Evolutionary conservation across 2,329 filamentous ascomycete genomes (phyloP).

Genomic region (Fusarium incarnatum): DNA sequence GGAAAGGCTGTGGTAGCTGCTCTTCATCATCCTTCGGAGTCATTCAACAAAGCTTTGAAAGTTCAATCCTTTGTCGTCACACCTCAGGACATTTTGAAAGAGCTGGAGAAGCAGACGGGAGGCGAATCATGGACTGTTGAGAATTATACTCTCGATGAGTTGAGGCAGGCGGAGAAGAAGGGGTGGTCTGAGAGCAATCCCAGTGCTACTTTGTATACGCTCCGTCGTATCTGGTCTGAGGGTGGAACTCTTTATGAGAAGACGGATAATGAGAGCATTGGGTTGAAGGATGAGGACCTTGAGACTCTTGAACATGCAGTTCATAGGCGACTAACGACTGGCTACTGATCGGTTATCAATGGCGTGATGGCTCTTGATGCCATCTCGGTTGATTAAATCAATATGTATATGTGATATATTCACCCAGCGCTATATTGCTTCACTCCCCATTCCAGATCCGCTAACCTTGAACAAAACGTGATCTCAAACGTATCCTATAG

Average conservation of each 20-base stretch:
- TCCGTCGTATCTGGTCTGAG: conserved; percentile 78
- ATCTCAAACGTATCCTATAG: too few relatives aligned
- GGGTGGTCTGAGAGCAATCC: conserved; percentile 67
- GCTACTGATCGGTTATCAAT: too few relatives aligned
- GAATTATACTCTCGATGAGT: conserved; percentile 58
- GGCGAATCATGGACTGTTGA: conserved; percentile 56
- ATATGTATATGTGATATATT: too few relatives aligned
- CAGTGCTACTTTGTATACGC: conserved; percentile 66
- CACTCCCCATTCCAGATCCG: too few relatives aligned
- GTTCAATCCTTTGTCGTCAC: conserved; percentile 79
- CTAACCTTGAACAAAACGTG: too few relatives aligned
- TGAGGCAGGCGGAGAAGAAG: conserved; percentile 68
- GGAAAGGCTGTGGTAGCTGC: conserved; percentile 74
- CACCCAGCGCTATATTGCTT: too few relatives aligned
- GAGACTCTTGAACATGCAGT: conserved; percentile 60
- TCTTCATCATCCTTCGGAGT: conserved; percentile 65
- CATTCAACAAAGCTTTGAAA: conserved; percentile 68
- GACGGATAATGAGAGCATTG: conserved; percentile 73
- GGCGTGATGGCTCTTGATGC: too few relatives aligned
- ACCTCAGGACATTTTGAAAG: conserved; percentile 70
- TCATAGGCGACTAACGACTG: conserved; percentile 30
- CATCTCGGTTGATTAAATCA: too few relatives aligned
- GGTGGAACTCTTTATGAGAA: conserved; percentile 77
- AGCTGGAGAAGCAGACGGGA: conserved; percentile 75
- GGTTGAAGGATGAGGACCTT: conserved; percentile 58